Conservation (phyloP, 495 filamentous ascomycete species). For the Jackrogersella multiformis region DNA sequence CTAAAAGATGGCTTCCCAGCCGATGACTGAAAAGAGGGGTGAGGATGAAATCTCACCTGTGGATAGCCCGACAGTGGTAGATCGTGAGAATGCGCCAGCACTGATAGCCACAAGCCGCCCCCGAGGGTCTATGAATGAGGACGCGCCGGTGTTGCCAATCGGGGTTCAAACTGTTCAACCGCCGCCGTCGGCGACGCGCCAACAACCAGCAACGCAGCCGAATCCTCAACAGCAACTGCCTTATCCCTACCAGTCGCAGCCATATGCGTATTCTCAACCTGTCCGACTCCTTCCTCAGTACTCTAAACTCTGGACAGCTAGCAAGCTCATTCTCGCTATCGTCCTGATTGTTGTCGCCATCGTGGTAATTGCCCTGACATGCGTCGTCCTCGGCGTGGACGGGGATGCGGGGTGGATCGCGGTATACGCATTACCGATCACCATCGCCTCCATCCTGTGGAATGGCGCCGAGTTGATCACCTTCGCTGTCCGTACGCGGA, state of each 20-base stretch:
- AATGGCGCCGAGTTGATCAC: slow-evolving; percentile 49
- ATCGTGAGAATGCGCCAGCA: slow-evolving; percentile 7
- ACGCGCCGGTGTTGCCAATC: neutral
- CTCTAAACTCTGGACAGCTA: slow-evolving; percentile 26
- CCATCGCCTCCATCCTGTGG: slow-evolving; percentile 49
- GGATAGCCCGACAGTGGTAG: slow-evolving; percentile 2
- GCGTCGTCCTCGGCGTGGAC: slow-evolving; percentile 20
- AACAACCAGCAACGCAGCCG: slow-evolving; percentile 28
- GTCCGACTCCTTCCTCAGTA: slow-evolving; percentile 33
- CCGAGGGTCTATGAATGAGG: slow-evolving; percentile 6
- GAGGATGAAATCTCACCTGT: slow-evolving; percentile 30
- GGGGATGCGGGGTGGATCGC: slow-evolving; percentile 1
- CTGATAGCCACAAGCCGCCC: neutral
- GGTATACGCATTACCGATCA: slow-evolving; percentile 30
- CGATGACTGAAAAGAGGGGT: slow-evolving; percentile 13
- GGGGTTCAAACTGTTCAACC: slow-evolving; percentile 10
- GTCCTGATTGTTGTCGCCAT: slow-evolving; percentile 41
- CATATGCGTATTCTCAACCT: slow-evolving; percentile 27
- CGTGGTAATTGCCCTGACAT: slow-evolving; percentile 43
- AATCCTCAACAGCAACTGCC: slow-evolving; percentile 24
- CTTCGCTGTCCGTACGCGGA: slow-evolving; percentile 34
- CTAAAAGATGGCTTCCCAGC: slow-evolving; percentile 19
- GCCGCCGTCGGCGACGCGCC: slow-evolving; percentile 6
- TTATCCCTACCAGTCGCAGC: slow-evolving; percentile 30
- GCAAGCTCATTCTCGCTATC: slow-evolving; percentile 45